Percentiles rank a stretch among this genome's conserved stretches.
phyloP scores from a whole-genome alignment of 2,329 filamentous ascomycete genomes.

The Stachybotrys echinatus region DNA sequence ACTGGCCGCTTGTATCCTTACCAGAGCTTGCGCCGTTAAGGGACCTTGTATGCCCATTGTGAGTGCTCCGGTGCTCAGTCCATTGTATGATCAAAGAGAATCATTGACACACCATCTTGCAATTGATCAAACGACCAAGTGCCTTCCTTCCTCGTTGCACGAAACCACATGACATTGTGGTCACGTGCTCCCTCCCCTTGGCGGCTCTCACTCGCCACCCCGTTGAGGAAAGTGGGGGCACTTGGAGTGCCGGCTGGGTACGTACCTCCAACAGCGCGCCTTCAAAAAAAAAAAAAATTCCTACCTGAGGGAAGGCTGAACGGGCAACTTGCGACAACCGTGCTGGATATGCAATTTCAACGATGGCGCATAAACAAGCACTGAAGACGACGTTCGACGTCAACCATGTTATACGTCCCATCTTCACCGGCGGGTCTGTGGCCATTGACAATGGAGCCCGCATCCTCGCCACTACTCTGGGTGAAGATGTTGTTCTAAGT shows the following conservation, averaged over 20 bases:
- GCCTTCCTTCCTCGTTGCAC: too few species aligned
- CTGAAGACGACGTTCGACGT: slow-evolving; percentile 88
- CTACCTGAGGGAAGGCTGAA: slow-evolving; percentile 3
- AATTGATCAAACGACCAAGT: too few species aligned
- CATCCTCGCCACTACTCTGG: slow-evolving; percentile 82
- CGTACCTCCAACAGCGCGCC: too few species aligned
- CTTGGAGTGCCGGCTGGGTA: too few species aligned
- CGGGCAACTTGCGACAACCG: slow-evolving; percentile 10
- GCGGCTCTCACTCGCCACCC: too few species aligned
- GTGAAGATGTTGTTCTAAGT: slow-evolving; percentile 85
- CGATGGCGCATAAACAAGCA: slow-evolving; percentile 55
- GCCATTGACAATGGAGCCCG: slow-evolving; percentile 75
- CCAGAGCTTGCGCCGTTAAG: slow-evolving; percentile 51
- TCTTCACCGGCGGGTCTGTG: slow-evolving; percentile 88
- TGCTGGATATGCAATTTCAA: slow-evolving; percentile 7
- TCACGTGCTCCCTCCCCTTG: too few species aligned
- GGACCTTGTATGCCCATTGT: slow-evolving; percentile 51
- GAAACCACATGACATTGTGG: too few species aligned
- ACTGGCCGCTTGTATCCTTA: too few species aligned
- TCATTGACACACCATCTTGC: too few species aligned
- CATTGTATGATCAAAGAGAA: too few species aligned
- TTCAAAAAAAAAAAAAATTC: slow-evolving; percentile 6
- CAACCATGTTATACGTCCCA: slow-evolving; percentile 77
- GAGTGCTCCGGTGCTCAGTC: too few species aligned
- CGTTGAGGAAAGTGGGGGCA: too few species aligned